phyloP scores from a whole-genome alignment of 164 flowering plant genomes.

The Taxillus chinensis region DNA sequence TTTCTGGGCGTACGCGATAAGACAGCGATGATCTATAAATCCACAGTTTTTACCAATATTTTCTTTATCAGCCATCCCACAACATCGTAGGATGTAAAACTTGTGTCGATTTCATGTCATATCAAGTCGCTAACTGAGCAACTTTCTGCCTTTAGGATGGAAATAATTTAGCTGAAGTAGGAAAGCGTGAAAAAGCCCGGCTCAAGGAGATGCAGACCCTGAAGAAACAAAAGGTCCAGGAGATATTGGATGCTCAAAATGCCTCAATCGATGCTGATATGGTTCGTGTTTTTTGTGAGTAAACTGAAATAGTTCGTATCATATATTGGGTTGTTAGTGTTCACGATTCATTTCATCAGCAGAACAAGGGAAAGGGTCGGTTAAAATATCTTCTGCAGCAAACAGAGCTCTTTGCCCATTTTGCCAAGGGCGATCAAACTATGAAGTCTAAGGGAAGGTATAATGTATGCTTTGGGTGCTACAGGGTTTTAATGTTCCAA shows the following conservation, averaged over 20 bases:
- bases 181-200: slow-evolving; percentile 77
- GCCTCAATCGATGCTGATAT: slow-evolving; percentile 90
- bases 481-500: not conserved
- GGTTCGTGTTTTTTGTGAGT: slow-evolving; percentile 28
- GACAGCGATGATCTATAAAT: too few species aligned
- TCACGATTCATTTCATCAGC: slow-evolving; percentile 5
- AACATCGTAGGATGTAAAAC: not conserved
- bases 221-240: slow-evolving; percentile 86
- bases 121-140: not conserved
- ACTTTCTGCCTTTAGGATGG: slow-evolving; percentile 30
- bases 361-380: slow-evolving; percentile 93
- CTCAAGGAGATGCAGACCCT: slow-evolving; percentile 68
- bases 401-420: slow-evolving; percentile 94
- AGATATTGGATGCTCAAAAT: slow-evolving; percentile 77
- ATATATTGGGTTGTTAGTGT: not conserved
- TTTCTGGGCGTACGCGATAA: not conserved
- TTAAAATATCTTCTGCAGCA: slow-evolving; percentile 91
- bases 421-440: slow-evolving; percentile 79
- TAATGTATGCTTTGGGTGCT: not conserved
- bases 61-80: too few species aligned
- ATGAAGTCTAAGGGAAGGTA: slow-evolving; percentile 79
- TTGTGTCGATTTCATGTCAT: not conserved
- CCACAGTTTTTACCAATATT: too few species aligned
- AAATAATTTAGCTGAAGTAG: slow-evolving; percentile 18
- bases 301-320: not conserved